Base-by-base conservation (phyloP, 2,329 filamentous ascomycete species). In the Penicillium thymicola region DNA sequence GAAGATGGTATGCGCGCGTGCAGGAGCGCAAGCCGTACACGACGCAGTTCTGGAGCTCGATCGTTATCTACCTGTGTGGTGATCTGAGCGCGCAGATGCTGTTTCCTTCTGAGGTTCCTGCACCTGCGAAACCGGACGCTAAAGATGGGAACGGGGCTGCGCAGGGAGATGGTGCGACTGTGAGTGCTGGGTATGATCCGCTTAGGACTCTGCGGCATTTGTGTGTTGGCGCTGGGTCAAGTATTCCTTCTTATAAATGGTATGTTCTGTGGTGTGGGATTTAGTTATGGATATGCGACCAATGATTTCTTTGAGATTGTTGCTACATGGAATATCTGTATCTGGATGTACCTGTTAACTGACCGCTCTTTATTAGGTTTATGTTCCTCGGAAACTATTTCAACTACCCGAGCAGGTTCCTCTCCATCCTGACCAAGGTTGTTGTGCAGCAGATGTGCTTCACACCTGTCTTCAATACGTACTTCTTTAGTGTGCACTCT, bases 171-270 rank as follows among this genome's bases (percentile, higher is more conserved):
- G 58, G 55, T 69, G 72, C 64, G 4, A 54, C 44, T 28, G 45
- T 55, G 13, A 43, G 37, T 10, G 55, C 54, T 43, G 52, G 67
- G 41, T 92, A 94, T 69, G 87, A 91, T 69, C 82, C 85, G 4
- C 75, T 78, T 55, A 81, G 91, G 43, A 93, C 90, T 0, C 70
- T 83, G 54, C 81, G 92, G 51, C 87, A 90, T 55, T 74, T 96
- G 67, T 70, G 85, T 3, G 93, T 96, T 55, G 91, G 91, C 4
- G 85, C 83, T 2, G 76, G 88, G 46, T 84, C 83, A 11, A 86
- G 88, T 18, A 89, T 96, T 57, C 92, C 92, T 0, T 84, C 83
- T 44, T 96, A 92, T 71, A 84, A 85, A 66, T 96, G 92, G 92
- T 95, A 80, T 60, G 81, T 47, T 36, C 34, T 40, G 2, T 27